Evolutionary conservation across 768 basidiomycete species (phyloP).

Genomic region (Naganishia friedmannii): DNA sequence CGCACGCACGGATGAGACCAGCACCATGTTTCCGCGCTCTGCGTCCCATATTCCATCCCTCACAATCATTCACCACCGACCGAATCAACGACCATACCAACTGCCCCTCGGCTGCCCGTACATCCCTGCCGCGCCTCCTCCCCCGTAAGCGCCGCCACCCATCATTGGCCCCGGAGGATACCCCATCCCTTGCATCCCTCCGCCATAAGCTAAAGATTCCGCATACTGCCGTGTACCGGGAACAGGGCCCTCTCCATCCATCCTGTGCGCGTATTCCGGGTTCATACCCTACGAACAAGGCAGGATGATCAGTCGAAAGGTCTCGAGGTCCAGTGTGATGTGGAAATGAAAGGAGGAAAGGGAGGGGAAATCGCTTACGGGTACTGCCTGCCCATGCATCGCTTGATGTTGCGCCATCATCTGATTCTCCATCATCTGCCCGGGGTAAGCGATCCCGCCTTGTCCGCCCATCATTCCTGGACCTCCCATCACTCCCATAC

Average conservation of each 20-base stretch:
- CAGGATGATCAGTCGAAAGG: too few species aligned
- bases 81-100: background rate
- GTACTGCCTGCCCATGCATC: constrained; percentile 23
- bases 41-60: too few species aligned
- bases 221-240: constrained; percentile 21
- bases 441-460: background rate
- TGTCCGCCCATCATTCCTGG: background rate
- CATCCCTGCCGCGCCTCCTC: background rate
- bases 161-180: background rate
- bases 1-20: too few species aligned
- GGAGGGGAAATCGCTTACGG: constrained; percentile 1
- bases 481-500: background rate
- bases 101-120: background rate
- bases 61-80: too few species aligned
- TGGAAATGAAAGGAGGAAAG: background rate
- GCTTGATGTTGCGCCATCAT: constrained; percentile 28
- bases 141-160: background rate
- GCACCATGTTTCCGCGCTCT: too few species aligned
- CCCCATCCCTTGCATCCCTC: background rate
- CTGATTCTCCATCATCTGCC: constrained; percentile 24
- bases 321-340: background rate
- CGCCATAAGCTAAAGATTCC: background rate
- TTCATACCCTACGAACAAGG: constrained; percentile 2
- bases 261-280: constrained; percentile 24
- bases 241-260: constrained; percentile 25